Conservation (phyloP, 441 rosid species). For the Brassica balearica region DNA sequence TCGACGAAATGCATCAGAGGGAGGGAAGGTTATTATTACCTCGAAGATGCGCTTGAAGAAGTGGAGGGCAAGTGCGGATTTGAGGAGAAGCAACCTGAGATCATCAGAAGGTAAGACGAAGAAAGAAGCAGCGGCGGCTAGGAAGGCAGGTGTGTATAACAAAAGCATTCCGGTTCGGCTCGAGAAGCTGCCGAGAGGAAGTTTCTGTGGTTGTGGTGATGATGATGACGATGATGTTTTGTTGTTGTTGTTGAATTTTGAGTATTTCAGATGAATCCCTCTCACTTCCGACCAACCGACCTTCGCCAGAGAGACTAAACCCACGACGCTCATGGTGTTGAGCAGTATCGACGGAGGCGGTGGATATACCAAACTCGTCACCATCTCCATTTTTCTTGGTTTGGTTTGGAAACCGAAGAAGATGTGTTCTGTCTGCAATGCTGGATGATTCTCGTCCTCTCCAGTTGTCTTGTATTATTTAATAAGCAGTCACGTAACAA, state of each 20-base stretch:
- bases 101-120: conserved; percentile 51
- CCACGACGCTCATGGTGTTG: conserved; percentile 51
- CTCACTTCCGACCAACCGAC: conserved; percentile 54
- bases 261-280: conserved; percentile 69
- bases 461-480: neutral
- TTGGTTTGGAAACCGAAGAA: neutral
- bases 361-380: conserved; percentile 42
- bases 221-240: neutral
- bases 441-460: conserved; percentile 8
- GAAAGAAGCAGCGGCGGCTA: conserved; percentile 59
- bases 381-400: conserved; percentile 28
- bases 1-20: neutral
- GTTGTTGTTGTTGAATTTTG: conserved; percentile 57
- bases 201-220: neutral
- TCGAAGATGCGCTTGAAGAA: conserved; percentile 81
- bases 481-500: conserved; percentile 16
- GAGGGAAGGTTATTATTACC: conserved; percentile 50
- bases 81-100: conserved; percentile 59
- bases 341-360: conserved; percentile 55
- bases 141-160: conserved; percentile 65
- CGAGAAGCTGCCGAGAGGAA: conserved; percentile 37
- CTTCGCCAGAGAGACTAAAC: conserved; percentile 44
- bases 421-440: neutral
- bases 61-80: conserved; percentile 65
- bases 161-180: conserved; percentile 71